Evolutionary conservation across 179 eudicot genomes (phyloP).

Genomic region (Carnegiea gigantea): DNA sequence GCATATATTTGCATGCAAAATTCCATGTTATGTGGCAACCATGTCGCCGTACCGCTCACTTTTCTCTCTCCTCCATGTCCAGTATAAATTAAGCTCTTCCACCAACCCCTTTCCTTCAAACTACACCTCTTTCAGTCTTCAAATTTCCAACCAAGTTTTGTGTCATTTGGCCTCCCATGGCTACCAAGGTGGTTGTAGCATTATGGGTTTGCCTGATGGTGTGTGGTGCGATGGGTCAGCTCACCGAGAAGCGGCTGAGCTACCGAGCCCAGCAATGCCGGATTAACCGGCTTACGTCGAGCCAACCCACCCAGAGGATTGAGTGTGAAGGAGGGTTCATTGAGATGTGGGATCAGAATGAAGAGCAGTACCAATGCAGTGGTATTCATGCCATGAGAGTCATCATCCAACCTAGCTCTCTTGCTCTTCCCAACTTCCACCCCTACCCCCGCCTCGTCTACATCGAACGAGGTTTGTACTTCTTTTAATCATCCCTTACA

Average conservation of each 20-base stretch:
- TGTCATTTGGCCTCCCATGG: slow-evolving; percentile 27
- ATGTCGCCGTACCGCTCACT: slow-evolving; percentile 17
- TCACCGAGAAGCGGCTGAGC: slow-evolving; percentile 25
- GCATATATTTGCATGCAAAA: slow-evolving; percentile 12
- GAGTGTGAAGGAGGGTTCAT: slow-evolving; percentile 59
- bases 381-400: slow-evolving; percentile 53
- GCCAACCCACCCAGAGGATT: slow-evolving; percentile 44
- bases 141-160: background rate
- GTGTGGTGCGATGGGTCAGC: slow-evolving; percentile 23
- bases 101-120: background rate
- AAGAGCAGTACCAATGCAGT: slow-evolving; percentile 68
- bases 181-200: slow-evolving; percentile 36
- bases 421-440: slow-evolving; percentile 57
- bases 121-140: background rate
- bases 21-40: slow-evolving; percentile 30
- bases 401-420: slow-evolving; percentile 47
- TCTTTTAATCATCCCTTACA: too few species aligned
- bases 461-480: slow-evolving; percentile 48
- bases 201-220: slow-evolving; percentile 38
- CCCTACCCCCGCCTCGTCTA: slow-evolving; percentile 62
- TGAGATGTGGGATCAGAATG: slow-evolving; percentile 59
- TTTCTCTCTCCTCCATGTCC: background rate
- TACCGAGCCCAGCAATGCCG: slow-evolving; percentile 48
- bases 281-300: slow-evolving; percentile 34
- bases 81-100: background rate